Percentiles rank a stretch among this genome's conserved stretches.
Conservation (phyloP, 164 flowering plant genomes). For the Taxillus chinensis region DNA sequence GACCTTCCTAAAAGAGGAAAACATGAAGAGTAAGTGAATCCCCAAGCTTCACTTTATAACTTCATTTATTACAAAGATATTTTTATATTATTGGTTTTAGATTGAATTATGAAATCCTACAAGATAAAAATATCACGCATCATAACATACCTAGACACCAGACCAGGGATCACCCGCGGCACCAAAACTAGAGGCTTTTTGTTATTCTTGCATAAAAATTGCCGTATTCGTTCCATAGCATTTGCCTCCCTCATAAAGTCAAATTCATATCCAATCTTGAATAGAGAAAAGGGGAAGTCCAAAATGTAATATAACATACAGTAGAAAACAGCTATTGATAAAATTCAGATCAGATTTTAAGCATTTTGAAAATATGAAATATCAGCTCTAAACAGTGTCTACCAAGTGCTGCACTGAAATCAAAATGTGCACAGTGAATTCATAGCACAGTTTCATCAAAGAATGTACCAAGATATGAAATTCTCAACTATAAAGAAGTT, state of each 20-base stretch:
- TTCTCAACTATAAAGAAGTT: background rate
- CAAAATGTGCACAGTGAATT: background rate
- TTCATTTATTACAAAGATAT: no score
- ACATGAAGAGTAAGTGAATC: no score
- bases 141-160: slow-evolving; percentile 56
- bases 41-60: no score
- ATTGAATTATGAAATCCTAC: no score
- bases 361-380: background rate
- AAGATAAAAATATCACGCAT: background rate
- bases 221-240: slow-evolving; percentile 68
- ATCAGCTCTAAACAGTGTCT: no score
- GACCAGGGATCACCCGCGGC: slow-evolving; percentile 47
- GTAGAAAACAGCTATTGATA: background rate
- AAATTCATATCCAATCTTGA: slow-evolving; percentile 90
- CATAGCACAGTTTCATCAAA: background rate
- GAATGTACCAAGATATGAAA: background rate
- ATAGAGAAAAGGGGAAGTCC: slow-evolving; percentile 3
- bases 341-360: background rate
- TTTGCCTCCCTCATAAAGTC: slow-evolving; percentile 86
- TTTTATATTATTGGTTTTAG: no score
- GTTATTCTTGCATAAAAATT: slow-evolving; percentile 52
- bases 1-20: slow-evolving; percentile 43
- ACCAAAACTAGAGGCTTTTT: slow-evolving; percentile 71
- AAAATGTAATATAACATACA: background rate
- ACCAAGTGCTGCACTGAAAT: background rate